Evolutionary conservation across 2,329 filamentous ascomycete species (phyloP), one percentile per base, ranked within the genome.

Genomic region (Leptographium procerum): DNA sequence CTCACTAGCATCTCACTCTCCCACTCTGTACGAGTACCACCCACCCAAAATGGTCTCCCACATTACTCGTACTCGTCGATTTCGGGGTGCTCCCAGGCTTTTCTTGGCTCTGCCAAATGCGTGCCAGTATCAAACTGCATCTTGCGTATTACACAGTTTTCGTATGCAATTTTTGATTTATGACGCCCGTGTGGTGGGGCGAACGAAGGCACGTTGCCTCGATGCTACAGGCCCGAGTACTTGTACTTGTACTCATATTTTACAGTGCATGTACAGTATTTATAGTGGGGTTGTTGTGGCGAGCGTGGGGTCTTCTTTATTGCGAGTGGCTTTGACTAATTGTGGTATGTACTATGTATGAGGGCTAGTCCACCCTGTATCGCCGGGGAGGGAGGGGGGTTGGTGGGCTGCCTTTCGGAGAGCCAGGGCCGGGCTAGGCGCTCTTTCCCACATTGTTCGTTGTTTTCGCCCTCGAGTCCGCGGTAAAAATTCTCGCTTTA

Each of bases 271-370:
- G 50, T 11, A 50, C 47, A 50, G 52, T 36, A 28, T 28, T 36
- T 16, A 28, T 55, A 45, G 53, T 55, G 53, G 53, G 53, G 53
- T 26, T 36, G 22, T 40, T 55, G 52, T 54, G 52, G 52, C 36
- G 19, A 45, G n/a, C 52, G 52, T 43, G 52, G 34, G 52, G 33
- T 43, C 24, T n/a, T 47, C 9, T 33, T 8, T 43, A 19, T 43
- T 43, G 40, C 16, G 14, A 7, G 40, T 52, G 29, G 22, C 33
- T 52, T 14, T 57, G 29, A 57, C 33, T 57, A 57, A 57, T 57
- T 36, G 43, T 57, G 55, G 47, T 57, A 28, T 51, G 55, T 57
- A 57, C 31, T 4, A 19, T 7, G 40, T 43, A n/a, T n/a, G 19
- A 31, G 14, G 28, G 48, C 7, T 54, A 16, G 36, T 54, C 47